Evolutionary conservation across 1,284 basidiomycete genomes (phyloP), one percentile per base, ranked within the genome.

Genomic region (Termitomyces sp.): DNA sequence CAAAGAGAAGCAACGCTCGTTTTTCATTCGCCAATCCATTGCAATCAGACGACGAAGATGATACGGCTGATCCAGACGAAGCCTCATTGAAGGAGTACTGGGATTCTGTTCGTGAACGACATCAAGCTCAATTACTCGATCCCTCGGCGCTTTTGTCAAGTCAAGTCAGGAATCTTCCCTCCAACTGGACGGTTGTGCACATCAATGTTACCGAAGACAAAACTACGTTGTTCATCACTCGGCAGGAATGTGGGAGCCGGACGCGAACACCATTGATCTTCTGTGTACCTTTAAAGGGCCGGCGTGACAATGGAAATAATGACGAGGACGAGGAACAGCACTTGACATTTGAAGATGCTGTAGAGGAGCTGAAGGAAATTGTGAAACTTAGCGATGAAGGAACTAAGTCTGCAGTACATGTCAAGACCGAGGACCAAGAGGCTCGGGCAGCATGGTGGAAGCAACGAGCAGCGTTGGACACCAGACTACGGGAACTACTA

Each of bases 371-470:
- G 15, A 70, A 77, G 30, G 86, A 89, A 24, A 94, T 98, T 62
- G 84, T 98, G 34, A 76, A 75, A 8, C 68, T 81, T 26, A 94
- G 88, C 62, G 88, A 97, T 64, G 82, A 86, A 50, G 83, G 84
- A 1, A 89, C 92, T 0, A 85, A 86, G 61, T 76, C 77, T 12
- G 94, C 94, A 0, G 83, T 82, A 45, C 75, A 84, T 55, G 80
- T 98, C 55, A 78, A 80, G 50, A 77, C 77, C 31, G 78, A 83
- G 43, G 81, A 88, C 67, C 78, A 77, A 54, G 78, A 82, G n/a
- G 89, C 81, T 0, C 75, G 82, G 54, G 74, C 79, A 1, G 78
- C 76, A 1, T 98, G 96, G 96, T 99, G 96, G 96, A 83, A 81
- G 38, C 79, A 86, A 50, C 79, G 94, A 10, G 75, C 78, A 42